Conservation (phyloP, 352 stramenopile genomes). For the Phytopythium oedochilum region DNA sequence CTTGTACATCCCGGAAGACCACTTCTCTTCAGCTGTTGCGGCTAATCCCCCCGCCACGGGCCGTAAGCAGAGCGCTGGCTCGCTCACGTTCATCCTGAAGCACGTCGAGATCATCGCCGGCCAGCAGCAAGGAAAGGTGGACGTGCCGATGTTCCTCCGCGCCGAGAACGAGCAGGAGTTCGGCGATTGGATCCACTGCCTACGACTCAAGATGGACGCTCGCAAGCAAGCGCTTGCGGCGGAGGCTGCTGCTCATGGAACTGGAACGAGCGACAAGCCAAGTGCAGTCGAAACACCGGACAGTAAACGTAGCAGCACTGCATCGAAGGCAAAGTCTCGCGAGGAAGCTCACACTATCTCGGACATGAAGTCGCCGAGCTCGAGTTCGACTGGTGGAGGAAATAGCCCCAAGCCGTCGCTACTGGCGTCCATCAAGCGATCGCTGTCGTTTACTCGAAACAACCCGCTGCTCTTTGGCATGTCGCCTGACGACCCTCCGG, state of each 20-base stretch:
- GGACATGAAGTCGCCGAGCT: constrained; percentile 2
- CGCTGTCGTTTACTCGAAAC: not conserved
- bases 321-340: not conserved
- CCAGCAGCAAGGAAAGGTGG: constrained; percentile 28
- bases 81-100: constrained; percentile 39
- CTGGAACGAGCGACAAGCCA: not conserved
- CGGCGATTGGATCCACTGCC: constrained; percentile 41
- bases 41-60: not conserved
- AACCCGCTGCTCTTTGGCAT: not conserved
- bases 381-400: not conserved
- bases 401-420: not conserved
- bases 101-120: constrained; percentile 39
- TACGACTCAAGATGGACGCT: constrained; percentile 47
- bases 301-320: not conserved
- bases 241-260: not conserved
- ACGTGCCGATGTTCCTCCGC: constrained; percentile 47
- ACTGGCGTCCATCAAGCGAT: constrained; percentile 2
- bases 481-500: constrained; percentile 22
- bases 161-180: constrained; percentile 37
- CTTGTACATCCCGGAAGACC: constrained; percentile 7
- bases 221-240: constrained; percentile 25
- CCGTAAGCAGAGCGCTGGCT: constrained; percentile 15
- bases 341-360: not conserved
- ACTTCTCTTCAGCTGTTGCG: not conserved
- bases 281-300: not conserved